Percentiles rank a stretch among this genome's conserved stretches.
Evolutionary conservation across 2,329 filamentous ascomycete species (phyloP).

Genomic region (Aureobasidium sp.): DNA sequence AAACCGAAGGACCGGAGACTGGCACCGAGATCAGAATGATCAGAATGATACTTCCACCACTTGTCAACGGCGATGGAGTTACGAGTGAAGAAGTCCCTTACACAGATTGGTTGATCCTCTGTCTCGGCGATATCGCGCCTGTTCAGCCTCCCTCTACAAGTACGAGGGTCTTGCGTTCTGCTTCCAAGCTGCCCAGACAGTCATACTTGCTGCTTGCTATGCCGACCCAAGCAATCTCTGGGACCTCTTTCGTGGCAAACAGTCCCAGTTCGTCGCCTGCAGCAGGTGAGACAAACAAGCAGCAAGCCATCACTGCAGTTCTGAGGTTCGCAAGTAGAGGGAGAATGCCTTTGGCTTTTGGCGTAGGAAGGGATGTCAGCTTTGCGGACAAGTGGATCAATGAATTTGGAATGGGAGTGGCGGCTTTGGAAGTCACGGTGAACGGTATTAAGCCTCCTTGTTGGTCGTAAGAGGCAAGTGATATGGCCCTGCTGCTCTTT

Average conservation of each 20-base stretch:
- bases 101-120: background rate
- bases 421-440: background rate
- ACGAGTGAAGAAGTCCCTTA: background rate
- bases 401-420: background rate
- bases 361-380: background rate
- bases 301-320: background rate
- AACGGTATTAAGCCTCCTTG: background rate
- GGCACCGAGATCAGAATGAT: background rate
- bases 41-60: background rate
- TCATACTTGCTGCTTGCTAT: background rate
- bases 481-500: background rate
- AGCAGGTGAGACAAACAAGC: background rate
- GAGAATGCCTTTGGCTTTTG: background rate
- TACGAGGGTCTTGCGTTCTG: background rate
- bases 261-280: background rate
- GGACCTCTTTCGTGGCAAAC: background rate
- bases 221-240: background rate
- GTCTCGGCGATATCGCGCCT: background rate
- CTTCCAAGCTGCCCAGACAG: background rate
- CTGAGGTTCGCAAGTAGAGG: background rate
- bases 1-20: background rate
- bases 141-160: background rate
- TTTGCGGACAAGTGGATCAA: background rate
- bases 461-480: background rate
- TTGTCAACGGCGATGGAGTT: background rate